Evolutionary conservation across 2,329 filamentous ascomycete species (phyloP), one percentile per base, ranked within the genome.

Genomic region (Epicoccum sorghinum): DNA sequence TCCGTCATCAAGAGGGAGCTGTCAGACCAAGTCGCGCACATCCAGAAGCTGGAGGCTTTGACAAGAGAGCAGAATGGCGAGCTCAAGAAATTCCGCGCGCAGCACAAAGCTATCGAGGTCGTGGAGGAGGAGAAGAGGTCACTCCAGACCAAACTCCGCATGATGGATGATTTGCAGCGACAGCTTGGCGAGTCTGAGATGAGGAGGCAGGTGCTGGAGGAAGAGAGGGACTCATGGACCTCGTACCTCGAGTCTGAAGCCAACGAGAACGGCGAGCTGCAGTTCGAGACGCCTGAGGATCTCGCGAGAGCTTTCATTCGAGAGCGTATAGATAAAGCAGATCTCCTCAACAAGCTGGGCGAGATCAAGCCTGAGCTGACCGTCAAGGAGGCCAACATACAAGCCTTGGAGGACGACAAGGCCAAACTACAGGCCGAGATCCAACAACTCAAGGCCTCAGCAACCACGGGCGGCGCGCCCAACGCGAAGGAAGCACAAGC

Each of bases 41-140:
- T 97, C 60, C 87, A 91, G 55, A 87, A 85, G 27, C 80, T 99
- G 3, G 95, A 99, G 72, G 82, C 85, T 0, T 85, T 86, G 32
- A 96, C 91, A 59, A 83, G 90, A 23, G 91, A 96, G 44, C 90
- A 96, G 68, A 80, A 86, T 12, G 76, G 82, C 0, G 93, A 99
- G 71, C 78, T 99, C 32, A 91, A 89, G 64, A 89, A 92, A 62
- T 82, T 96, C 33, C 88, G 92, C 12, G 89, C 92, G 62, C 78
- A 89, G 3, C 88, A 92, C 72, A 93, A 90, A 75, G 91, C 90
- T n/a, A 88, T 96, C 1, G 91, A 96, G 68, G 85, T 99, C 2
- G 89, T 98, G 0, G 92, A 99, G 71, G 95, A 99, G 73, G 92
- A 99, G 78, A 98, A 98, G 79, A 83, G 90, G 58, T 85, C 86